These are phyloP conservation scores for Fonsecaea nubica DNA, from an alignment of 2,329 filamentous ascomycete species.

Conservation along the genomic window DNA sequence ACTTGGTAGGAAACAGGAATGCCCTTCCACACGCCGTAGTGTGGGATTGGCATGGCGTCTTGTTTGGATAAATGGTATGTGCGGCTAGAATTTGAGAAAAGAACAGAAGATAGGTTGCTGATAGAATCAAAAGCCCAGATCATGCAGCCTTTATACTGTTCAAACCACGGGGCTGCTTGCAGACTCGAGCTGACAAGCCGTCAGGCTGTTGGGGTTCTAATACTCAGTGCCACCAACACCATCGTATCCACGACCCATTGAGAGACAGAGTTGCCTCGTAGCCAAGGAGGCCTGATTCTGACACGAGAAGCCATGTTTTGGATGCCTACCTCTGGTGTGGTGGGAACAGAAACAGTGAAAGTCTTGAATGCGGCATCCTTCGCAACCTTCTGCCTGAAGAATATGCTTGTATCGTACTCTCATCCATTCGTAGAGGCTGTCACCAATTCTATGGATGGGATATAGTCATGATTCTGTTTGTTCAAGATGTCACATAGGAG, in stretches of 20 bases:
- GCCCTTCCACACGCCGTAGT: conserved; percentile 27
- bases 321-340: not conserved
- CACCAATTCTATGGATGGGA: not conserved
- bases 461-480: not conserved
- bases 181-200: not conserved
- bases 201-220: not conserved
- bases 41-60: conserved; percentile 19
- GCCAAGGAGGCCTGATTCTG: not conserved
- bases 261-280: not conserved
- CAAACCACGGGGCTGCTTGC: not conserved
- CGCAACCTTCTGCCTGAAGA: not conserved
- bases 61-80: not conserved
- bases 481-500: not conserved
- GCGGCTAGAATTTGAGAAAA: not conserved
- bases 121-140: not conserved
- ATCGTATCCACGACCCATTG: not conserved
- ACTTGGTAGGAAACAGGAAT: conserved; percentile 17
- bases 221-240: not conserved
- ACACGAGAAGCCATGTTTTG: not conserved
- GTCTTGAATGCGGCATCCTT: not conserved
- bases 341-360: not conserved
- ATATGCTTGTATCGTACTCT: not conserved
- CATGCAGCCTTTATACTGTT: not conserved
- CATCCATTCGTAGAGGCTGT: not conserved
- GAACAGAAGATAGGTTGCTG: not conserved